phyloP scores from a whole-genome alignment of 2,329 filamentous ascomycete species.

The Phialophora macrospora region DNA sequence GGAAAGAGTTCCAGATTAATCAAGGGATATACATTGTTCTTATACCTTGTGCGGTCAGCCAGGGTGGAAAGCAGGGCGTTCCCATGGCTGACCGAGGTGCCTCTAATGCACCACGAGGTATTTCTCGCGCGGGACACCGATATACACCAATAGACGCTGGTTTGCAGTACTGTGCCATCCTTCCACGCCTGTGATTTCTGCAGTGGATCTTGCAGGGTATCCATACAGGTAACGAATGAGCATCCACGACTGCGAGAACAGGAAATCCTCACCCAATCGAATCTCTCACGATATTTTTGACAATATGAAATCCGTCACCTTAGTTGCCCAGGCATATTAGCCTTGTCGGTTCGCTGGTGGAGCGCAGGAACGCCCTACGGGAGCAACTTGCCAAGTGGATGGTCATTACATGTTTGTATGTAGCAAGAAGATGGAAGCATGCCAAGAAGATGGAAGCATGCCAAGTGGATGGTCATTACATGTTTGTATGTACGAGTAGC shows the following conservation, averaged over 20 bases:
- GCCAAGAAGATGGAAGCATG: no score
- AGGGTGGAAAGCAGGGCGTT: background rate
- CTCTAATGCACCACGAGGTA: background rate
- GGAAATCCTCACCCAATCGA: background rate
- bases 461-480: no score
- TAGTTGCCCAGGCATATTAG: no score
- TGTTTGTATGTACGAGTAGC: no score
- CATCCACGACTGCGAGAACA: background rate
- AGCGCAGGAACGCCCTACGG: no score
- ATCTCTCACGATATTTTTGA: background rate
- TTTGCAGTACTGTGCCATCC: background rate
- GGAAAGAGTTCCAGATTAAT: background rate
- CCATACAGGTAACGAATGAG: background rate
- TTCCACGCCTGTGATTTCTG: background rate
- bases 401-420: no score
- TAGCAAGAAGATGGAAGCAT: no score
- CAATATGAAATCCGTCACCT: no score
- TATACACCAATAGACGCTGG: background rate
- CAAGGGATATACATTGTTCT: background rate
- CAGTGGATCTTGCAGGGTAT: background rate
- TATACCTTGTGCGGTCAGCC: background rate
- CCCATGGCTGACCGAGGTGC: background rate
- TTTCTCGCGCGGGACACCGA: no score
- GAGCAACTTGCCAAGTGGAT: no score
- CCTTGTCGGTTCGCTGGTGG: no score